phyloP scores from a whole-genome alignment of 1,284 basidiomycete genomes.

The Dichomitus squalens region DNA sequence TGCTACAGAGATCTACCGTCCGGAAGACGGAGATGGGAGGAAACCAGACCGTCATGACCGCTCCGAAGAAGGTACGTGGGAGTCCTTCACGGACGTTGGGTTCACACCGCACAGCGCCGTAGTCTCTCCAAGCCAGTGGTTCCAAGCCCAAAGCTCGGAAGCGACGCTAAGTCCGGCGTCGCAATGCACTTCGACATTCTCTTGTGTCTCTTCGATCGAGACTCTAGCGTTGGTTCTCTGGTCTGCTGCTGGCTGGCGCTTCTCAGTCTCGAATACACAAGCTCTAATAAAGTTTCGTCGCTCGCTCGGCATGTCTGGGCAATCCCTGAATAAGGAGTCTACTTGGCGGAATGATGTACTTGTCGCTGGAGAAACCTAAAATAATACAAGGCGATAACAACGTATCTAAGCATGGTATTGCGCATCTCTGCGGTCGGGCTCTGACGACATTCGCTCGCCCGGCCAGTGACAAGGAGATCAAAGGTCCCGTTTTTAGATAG shows the following conservation, averaged over 20 bases:
- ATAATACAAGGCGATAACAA: too few relatives aligned
- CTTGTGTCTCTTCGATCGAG: neutral
- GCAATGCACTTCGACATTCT: neutral
- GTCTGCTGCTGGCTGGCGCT: neutral
- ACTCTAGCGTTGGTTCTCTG: too few relatives aligned
- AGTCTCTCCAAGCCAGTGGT: slow-evolving; percentile 11
- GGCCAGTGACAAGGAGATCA: too few relatives aligned
- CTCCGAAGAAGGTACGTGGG: slow-evolving; percentile 9
- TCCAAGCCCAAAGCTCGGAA: slow-evolving; percentile 20
- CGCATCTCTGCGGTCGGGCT: too few relatives aligned
- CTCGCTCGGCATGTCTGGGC: too few relatives aligned
- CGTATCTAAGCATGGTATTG: too few relatives aligned
- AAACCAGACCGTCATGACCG: neutral
- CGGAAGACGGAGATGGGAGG: slow-evolving; percentile 20
- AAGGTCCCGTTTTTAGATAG: too few relatives aligned
- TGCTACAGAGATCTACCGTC: slow-evolving; percentile 19
- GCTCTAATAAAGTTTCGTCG: too few relatives aligned
- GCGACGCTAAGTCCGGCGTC: slow-evolving; percentile 9
- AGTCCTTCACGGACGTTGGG: neutral
- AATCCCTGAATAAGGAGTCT: too few relatives aligned
- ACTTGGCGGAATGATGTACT: too few relatives aligned
- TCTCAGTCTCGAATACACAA: neutral
- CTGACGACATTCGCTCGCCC: too few relatives aligned
- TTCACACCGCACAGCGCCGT: neutral
- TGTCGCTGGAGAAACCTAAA: too few relatives aligned